Evolutionary conservation across 1,284 basidiomycete species (phyloP), one percentile per base, ranked within the genome.

Genomic region (Coriolopsis trogii): DNA sequence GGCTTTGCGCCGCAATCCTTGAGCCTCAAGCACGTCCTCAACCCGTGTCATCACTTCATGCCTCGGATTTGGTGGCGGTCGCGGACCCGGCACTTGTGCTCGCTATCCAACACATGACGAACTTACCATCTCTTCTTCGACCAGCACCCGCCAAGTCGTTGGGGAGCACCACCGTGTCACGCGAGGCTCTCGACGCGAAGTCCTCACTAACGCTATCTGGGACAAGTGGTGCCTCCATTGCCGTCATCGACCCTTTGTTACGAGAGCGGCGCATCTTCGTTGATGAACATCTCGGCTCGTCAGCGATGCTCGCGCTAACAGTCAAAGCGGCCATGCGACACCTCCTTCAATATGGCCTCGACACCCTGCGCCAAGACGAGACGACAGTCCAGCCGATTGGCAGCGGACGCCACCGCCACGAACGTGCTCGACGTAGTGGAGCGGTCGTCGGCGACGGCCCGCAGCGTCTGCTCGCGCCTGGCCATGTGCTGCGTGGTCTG

Each of bases 221-320:
- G 46, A 47, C 38, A 24, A 44, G 30, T 24, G 29, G 9, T 18
- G 15, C 41, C 29, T 21, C 8, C 16, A 10, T 24, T 8, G 41
- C 49, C 26, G 45, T 33, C 12, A 31, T 31, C 30, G 33, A 34
- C 4, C 29, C n/a, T n/a, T n/a, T n/a, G n/a, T n/a, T 40, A 21
- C 28, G 34, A 15, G 30, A 54, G 23, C 28, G 61, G 28, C 63
- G 62, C 36, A 49, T 47, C 6, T 62, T 67, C 20, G 61, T 77
- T 9, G 70, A 76, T 16, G 59, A 60, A 6, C 58, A 60, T n/a
- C 67, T 83, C 6, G 74, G 74, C 20, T 74, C 80, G 9, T 67
- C 70, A 50, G 79, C 78, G 4, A 53, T 77, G 28, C 65, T 85
- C 23, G 69, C 77, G 9, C 57, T 79, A 15, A 61, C 69, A 9